Evolutionary conservation across 208 protist species (phyloP), one percentile per base, ranked within the genome.

Genomic region (Porcisia hertigi): DNA sequence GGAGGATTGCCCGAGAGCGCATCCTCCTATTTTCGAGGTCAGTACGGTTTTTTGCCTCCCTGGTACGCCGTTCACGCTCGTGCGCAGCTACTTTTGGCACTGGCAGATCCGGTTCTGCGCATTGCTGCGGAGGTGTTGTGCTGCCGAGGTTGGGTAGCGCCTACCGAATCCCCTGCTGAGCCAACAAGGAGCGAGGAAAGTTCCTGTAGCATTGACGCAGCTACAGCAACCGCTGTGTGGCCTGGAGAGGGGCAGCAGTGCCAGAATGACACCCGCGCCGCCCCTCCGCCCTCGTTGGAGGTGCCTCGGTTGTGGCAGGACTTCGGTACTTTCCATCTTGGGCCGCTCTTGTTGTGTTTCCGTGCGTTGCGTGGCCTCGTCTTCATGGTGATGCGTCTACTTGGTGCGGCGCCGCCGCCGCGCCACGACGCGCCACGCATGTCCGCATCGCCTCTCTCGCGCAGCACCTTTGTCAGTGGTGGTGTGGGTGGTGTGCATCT

Each of bases 1-100:
- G 43, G 34, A 59, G 5, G 47, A 6, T 23, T 23, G n/a, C 16
- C 20, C 34, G 30, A n/a, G 53, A 34, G 9, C 5, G 11, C 70
- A 34, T 41, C 55, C 2, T 12, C 39, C n/a, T 5, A 54, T 2
- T 39, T 53, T 45, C 39, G 41, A 1, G 77, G 77, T 18, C 71
- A 81, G 71, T 69, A 62, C 30, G 77, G 77, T 0, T 81, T 73
- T 49, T 6, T 81, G 5, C 77, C 77, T 16, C 71, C 77, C n/a
- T 81, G 77, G 77, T 81, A 87, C 47, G 80, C 80, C 52, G 83
- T 81, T 12, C 71, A 79, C 71, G 70, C 69, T 11, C 84, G 83
- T 49, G 66, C 81, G 49, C 83, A 86, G 82, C 75, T 90, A 6
- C 76, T 85, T 12, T 30, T 87, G 55, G 80, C 74, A 7, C 86